These are phyloP conservation scores for Xerocomellus amylosporus DNA, from an alignment of 768 basidiomycete genomes.

Conservation along the genomic window DNA sequence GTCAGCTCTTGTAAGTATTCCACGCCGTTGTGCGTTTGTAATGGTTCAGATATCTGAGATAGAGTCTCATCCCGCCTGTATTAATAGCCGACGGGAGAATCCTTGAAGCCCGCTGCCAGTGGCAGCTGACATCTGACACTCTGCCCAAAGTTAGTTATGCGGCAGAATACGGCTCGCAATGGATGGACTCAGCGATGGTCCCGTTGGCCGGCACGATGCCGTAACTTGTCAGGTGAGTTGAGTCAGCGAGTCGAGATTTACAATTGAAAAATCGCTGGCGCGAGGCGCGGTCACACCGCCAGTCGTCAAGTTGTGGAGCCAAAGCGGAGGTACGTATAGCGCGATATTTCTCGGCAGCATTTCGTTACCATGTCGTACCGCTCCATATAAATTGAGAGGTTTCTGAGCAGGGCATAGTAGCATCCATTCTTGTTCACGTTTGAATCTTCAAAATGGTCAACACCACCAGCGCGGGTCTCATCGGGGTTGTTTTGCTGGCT, in stretches of 20 bases:
- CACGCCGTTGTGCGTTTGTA: too few relatives aligned
- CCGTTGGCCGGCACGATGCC: too few relatives aligned
- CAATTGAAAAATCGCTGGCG: neutral
- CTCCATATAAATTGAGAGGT: conserved; percentile 8
- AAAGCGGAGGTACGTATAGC: neutral
- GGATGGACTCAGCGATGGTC: too few relatives aligned
- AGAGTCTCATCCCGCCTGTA: too few relatives aligned
- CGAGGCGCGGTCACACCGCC: neutral
- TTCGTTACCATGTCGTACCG: neutral
- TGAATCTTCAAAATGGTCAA: conserved; percentile 23
- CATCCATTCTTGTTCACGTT: too few relatives aligned
- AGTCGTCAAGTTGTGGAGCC: neutral
- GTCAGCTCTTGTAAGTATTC: neutral
- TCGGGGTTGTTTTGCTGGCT: conserved; percentile 71
- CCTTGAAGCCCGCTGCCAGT: too few relatives aligned
- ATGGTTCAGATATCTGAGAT: too few relatives aligned
- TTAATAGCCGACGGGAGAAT: too few relatives aligned
- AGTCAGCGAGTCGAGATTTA: too few relatives aligned
- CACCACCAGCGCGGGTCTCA: conserved; percentile 35
- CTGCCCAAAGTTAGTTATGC: too few relatives aligned
- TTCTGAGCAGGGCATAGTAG: neutral
- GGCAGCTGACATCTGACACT: too few relatives aligned
- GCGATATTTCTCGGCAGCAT: neutral
- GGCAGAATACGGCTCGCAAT: too few relatives aligned
- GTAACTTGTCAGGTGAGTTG: neutral